These are phyloP conservation scores for Podaxis carcinomalis DNA, from an alignment of 768 basidiomycete species.

Conservation along the genomic window DNA sequence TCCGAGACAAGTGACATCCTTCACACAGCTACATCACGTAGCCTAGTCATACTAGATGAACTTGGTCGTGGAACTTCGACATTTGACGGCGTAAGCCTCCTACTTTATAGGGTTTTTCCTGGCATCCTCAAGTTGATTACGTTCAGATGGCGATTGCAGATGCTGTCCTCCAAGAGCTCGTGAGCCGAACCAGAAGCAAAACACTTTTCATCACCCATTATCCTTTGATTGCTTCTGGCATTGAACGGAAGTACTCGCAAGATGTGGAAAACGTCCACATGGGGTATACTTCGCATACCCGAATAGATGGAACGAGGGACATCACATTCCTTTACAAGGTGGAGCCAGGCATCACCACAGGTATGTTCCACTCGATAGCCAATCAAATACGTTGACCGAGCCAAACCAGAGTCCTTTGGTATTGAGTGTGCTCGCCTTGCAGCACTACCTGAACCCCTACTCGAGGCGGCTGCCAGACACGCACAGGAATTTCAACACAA, in stretches of 20 bases:
- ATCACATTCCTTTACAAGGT: conserved; percentile 88
- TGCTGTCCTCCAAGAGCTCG: conserved; percentile 72
- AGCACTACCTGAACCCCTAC: conserved; percentile 67
- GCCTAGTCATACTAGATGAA: conserved; percentile 88
- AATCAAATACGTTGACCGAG: neutral
- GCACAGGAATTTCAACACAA: conserved; percentile 51
- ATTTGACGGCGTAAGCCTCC: conserved; percentile 68
- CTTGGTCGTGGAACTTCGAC: conserved; percentile 90
- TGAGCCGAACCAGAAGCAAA: conserved; percentile 54
- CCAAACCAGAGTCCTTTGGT: conserved; percentile 68
- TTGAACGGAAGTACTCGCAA: conserved; percentile 54
- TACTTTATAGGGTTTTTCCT: neutral
- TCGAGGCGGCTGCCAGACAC: conserved; percentile 53
- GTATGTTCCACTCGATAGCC: conserved; percentile 18
- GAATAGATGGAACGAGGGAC: conserved; percentile 68
- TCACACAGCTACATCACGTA: conserved; percentile 63
- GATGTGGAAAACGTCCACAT: conserved; percentile 81
- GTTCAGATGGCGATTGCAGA: conserved; percentile 81
- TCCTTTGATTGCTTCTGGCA: conserved; percentile 70
- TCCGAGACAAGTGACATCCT: conserved; percentile 90
- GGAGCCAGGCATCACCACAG: conserved; percentile 63
- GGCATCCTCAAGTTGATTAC: neutral
- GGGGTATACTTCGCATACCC: conserved; percentile 68
- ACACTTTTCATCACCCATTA: conserved; percentile 96
- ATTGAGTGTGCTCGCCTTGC: conserved; percentile 91